These are phyloP conservation scores for Arthonia radiata DNA, from an alignment of 495 filamentous ascomycete species.

Conservation along the genomic window DNA sequence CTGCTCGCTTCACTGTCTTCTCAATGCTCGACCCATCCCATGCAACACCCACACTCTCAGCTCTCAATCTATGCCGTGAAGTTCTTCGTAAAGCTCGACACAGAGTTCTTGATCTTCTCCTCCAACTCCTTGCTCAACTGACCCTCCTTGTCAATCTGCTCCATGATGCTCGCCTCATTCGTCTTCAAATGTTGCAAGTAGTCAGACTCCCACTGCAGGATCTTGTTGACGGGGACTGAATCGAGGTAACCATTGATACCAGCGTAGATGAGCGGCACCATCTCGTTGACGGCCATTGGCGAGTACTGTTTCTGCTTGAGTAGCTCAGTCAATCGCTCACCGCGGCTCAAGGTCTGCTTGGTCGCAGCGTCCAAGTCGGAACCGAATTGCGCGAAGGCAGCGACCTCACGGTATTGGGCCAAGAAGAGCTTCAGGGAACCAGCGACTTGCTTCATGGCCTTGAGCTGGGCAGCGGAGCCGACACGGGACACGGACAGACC, in stretches of 20 bases:
- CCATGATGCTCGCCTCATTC: constrained; percentile 61
- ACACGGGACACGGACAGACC: constrained; percentile 99
- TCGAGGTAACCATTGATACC: constrained; percentile 96
- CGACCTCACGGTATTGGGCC: constrained; percentile 99
- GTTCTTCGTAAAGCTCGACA: constrained; percentile 73
- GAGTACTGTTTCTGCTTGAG: constrained; percentile 99
- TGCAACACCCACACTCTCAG: no score
- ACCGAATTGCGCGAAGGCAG: constrained; percentile 98
- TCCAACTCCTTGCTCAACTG: constrained; percentile 88
- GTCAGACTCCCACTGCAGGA: constrained; percentile 79
- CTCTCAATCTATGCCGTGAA: no score
- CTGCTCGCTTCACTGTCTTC: no score
- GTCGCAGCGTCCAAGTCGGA: constrained; percentile 97
- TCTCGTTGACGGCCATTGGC: constrained; percentile 96
- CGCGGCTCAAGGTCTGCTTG: constrained; percentile 96
- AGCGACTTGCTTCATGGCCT: constrained; percentile 99
- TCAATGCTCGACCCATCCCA: no score
- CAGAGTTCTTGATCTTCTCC: constrained; percentile 58
- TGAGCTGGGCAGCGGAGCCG: constrained; percentile 97
- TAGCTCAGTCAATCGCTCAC: constrained; percentile 96
- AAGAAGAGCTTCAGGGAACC: constrained; percentile 99
- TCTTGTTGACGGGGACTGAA: constrained; percentile 59
- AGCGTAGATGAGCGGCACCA: constrained; percentile 98
- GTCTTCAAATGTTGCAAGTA: constrained; percentile 77
- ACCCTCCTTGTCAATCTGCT: constrained; percentile 88